These are phyloP conservation scores for Stephania yunnanensis DNA, from an alignment of 164 flowering plant genomes.

Conservation along the genomic window DNA sequence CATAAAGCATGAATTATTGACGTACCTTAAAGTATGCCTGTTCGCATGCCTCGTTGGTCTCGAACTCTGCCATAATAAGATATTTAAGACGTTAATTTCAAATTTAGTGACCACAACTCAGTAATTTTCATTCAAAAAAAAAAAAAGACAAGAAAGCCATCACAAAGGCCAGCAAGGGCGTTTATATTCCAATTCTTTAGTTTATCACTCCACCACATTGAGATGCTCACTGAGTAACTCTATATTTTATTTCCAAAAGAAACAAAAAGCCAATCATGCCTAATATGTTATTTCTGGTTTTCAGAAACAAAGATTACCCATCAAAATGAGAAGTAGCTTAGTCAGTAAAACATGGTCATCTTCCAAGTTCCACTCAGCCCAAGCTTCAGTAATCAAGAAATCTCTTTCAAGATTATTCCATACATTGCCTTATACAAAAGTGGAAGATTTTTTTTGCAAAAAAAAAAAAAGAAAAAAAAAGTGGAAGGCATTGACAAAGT, in stretches of 20 bases:
- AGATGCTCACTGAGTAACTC: neutral
- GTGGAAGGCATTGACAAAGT: too few species aligned
- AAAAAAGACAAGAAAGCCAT: neutral
- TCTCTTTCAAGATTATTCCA: too few species aligned
- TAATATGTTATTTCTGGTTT: neutral
- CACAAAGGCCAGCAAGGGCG: neutral
- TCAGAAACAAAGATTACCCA: neutral
- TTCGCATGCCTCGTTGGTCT: slow-evolving; percentile 72
- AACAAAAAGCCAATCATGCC: neutral
- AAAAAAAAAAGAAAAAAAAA: too few species aligned
- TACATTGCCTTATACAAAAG: too few species aligned
- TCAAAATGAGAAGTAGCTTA: too few species aligned
- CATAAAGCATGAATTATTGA: neutral
- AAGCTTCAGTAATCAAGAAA: too few species aligned
- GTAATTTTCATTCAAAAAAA: neutral
- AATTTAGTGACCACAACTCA: neutral
- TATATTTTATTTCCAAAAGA: neutral
- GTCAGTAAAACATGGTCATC: too few species aligned
- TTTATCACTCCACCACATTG: neutral
- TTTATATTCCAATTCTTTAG: neutral
- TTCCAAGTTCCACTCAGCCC: too few species aligned
- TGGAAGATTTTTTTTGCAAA: too few species aligned
- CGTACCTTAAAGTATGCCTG: slow-evolving; percentile 93
- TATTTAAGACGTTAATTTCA: neutral
- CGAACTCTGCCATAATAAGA: slow-evolving; percentile 57